Evolutionary conservation across 805 yeast genomes (phyloP), one percentile per base, ranked within the genome.

Genomic region (Candida anglica): DNA sequence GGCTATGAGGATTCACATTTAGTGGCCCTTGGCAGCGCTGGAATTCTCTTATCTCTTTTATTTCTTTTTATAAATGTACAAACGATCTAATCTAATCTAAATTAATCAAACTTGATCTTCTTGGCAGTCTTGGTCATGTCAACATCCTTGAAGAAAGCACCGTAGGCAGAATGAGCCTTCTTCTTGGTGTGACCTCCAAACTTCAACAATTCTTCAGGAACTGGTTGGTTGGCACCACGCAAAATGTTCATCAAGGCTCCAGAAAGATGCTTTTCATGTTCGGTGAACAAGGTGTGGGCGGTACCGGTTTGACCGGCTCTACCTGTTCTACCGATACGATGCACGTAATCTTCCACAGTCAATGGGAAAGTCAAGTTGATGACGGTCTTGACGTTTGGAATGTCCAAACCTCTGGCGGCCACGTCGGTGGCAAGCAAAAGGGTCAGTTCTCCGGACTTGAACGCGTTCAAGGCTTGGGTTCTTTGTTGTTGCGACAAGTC

Each of bases 151-250:
- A 69, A 93, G 70, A 93, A 93, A 1, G 98, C 97, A 45, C 99
- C 99, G 51, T 93, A 93, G n/a, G 91, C 96, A 44, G 91, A 79
- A 56, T 93, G 98, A 44, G 87, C 89, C 71, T 93, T 93, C 82
- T 89, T 91, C 66, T 93, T 93, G 8, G 98, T 93, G 63, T 93
- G 98, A 5, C 96, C 88, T 31, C 99, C 99, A 50, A 91, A 93
- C 60, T 89, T 91, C 56, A 86, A 73, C 53, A 93, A 70, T 37
- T 88, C 98, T 34, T 86, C 96, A 6, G 99, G 99, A 39, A 93
- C 98, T 1, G 82, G 81, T 66, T 93, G 98, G 60, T 82, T 77
- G 15, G 98, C 98, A 45, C 94, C 96, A 46, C 95, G 76, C 50
- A 93, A 70, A 27, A 93, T 89, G 56, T 93, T 93, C 65, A 86